Conservation (phyloP, 2,329 filamentous ascomycete species). For the Davidsoniella eucalypti region DNA sequence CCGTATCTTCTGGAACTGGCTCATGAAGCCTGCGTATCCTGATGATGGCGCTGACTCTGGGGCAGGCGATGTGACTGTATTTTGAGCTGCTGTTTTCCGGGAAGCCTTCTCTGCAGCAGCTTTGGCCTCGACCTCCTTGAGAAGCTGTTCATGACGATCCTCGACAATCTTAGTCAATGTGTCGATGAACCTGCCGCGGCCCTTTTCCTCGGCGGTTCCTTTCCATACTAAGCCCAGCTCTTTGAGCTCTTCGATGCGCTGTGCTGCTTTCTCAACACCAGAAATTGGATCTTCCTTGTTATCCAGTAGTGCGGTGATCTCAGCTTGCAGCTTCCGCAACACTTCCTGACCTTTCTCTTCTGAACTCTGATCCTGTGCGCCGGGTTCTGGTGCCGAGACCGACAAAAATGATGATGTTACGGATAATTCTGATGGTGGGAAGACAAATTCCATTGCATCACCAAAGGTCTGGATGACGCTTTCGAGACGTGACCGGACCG, state of each 20-base stretch:
- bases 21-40: conserved; percentile 37
- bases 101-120: conserved; percentile 21
- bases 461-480: conserved; percentile 83
- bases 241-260: conserved; percentile 61
- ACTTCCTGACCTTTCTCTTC: conserved; percentile 80
- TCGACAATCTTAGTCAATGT: conserved; percentile 67
- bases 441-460: conserved; percentile 86
- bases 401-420: conserved; percentile 76
- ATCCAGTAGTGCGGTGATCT: conserved; percentile 53
- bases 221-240: conserved; percentile 72
- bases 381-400: conserved; percentile 69
- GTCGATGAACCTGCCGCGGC: conserved; percentile 66
- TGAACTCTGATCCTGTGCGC: conserved; percentile 43
- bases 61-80: conserved; percentile 17
- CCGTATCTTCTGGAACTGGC: conserved; percentile 44
- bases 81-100: conserved; percentile 15
- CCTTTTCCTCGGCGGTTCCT: conserved; percentile 89
- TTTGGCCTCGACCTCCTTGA: conserved; percentile 33
- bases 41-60: conserved; percentile 28
- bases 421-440: conserved; percentile 75
- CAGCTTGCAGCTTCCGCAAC: conserved; percentile 50
- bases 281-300: conserved; percentile 38
- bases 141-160: conserved; percentile 43
- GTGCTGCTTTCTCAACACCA: conserved; percentile 57
- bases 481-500: conserved; percentile 72